phyloP scores from a whole-genome alignment of 495 filamentous ascomycete species.

The Chaetomium fimeti region DNA sequence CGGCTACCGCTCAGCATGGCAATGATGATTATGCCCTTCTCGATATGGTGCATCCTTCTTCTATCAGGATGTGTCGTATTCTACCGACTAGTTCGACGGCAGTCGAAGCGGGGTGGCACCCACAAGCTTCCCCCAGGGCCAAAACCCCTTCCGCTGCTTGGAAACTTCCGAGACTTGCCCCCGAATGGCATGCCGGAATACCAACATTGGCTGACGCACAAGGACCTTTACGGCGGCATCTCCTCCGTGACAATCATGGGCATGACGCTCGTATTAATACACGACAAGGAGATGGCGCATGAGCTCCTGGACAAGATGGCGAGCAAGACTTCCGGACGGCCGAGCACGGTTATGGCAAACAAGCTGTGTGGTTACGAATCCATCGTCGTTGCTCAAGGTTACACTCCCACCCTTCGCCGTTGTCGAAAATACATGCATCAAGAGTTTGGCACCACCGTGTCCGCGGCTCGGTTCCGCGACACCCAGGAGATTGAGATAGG shows the following conservation, averaged over 20 bases:
- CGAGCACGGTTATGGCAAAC: not conserved
- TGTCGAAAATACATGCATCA: not conserved
- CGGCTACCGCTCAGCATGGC: too few species aligned
- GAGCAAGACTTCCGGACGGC: not conserved
- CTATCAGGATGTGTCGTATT: too few species aligned
- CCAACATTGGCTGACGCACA: not conserved
- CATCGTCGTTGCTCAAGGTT: not conserved
- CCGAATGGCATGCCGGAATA: not conserved
- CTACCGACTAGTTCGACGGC: too few species aligned
- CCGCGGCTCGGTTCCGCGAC: not conserved
- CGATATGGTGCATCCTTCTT: too few species aligned
- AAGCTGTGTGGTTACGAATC: not conserved
- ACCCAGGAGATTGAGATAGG: not conserved
- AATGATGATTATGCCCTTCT: too few species aligned
- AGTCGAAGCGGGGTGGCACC: too few species aligned
- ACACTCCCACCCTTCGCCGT: not conserved
- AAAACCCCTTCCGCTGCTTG: not conserved
- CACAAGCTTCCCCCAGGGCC: not conserved
- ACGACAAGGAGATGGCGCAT: not conserved
- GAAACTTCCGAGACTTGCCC: not conserved
- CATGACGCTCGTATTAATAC: not conserved
- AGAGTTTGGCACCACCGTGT: not conserved
- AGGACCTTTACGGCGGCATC: slow-evolving; percentile 2
- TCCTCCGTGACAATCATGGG: not conserved
- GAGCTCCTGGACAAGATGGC: not conserved